Conservation (phyloP, 768 basidiomycete genomes). For the Collybia sordida region DNA sequence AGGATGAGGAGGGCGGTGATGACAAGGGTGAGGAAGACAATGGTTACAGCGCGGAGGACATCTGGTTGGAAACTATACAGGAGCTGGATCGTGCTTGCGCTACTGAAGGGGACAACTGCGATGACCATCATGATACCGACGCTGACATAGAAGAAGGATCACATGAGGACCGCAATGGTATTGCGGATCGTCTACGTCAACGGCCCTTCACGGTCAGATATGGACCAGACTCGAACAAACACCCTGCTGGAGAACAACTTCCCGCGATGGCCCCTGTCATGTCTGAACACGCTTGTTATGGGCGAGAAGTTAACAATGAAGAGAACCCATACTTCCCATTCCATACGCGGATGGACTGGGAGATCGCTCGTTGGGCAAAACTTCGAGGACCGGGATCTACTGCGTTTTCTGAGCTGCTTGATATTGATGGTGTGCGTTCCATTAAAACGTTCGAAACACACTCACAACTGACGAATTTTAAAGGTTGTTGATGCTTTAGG, state of each 20-base stretch:
- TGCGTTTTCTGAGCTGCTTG: conserved; percentile 34
- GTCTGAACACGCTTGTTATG: conserved; percentile 1
- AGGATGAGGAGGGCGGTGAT: no score
- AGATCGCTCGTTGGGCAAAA: conserved; percentile 41
- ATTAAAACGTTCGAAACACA: background rate
- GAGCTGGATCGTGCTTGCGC: background rate
- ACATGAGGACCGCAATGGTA: background rate
- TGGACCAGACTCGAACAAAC: conserved; percentile 2
- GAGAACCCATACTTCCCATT: conserved; percentile 30
- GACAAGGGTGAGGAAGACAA: background rate
- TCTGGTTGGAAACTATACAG: background rate
- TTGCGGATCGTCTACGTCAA: background rate
- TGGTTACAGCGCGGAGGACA: background rate
- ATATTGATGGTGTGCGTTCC: conserved; percentile 36
- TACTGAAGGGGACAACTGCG: background rate
- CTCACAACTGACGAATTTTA: conserved; percentile 5
- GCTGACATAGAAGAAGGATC: background rate
- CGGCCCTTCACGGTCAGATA: background rate
- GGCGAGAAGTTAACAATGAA: background rate
- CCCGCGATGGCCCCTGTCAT: background rate
- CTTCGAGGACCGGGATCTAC: conserved; percentile 31
- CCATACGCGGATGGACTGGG: conserved; percentile 33
- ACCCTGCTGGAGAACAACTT: conserved; percentile 3
- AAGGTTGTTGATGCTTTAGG: no score
- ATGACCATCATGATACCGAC: background rate